Evolutionary conservation across 2,329 filamentous ascomycete genomes (phyloP).

Genomic region (Dryadomyces sulphureus): DNA sequence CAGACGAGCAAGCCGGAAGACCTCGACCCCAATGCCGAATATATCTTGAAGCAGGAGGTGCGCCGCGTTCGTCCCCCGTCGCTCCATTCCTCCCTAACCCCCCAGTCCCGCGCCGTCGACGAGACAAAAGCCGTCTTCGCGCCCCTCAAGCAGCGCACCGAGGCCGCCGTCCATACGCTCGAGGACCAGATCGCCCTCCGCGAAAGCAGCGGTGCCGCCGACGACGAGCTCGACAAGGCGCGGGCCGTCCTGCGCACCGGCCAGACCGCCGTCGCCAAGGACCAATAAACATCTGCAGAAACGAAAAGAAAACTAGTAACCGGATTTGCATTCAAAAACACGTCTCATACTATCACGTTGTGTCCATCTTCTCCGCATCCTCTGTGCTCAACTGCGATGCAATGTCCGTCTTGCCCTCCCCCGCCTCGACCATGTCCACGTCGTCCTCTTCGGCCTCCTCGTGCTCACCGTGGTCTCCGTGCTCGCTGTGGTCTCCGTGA

Average conservation of each 20-base stretch:
- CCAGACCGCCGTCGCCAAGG: slow-evolving; percentile 22
- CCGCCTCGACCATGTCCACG: slow-evolving; percentile 40
- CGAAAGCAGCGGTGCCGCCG: slow-evolving; percentile 26
- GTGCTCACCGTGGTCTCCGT: not conserved
- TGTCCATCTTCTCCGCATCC: slow-evolving; percentile 53
- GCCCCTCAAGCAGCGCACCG: slow-evolving; percentile 55
- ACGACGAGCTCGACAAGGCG: slow-evolving; percentile 39
- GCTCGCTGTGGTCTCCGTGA: not conserved
- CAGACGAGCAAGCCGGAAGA: slow-evolving; percentile 24
- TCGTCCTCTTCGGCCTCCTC: slow-evolving; percentile 30
- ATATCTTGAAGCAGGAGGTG: slow-evolving; percentile 76
- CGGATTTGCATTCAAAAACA: no score
- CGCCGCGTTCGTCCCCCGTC: slow-evolving; percentile 11
- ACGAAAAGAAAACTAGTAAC: not conserved
- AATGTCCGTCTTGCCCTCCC: not conserved
- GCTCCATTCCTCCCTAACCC: not conserved
- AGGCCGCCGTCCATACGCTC: slow-evolving; percentile 54
- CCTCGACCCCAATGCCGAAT: slow-evolving; percentile 63
- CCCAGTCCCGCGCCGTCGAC: slow-evolving; percentile 62
- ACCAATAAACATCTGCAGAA: not conserved
- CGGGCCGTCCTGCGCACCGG: slow-evolving; percentile 36
- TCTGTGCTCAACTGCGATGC: slow-evolving; percentile 21
- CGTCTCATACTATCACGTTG: slow-evolving; percentile 16
- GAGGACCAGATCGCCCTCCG: slow-evolving; percentile 60
- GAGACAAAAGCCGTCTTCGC: slow-evolving; percentile 78